A percentile compares a stretch with the other conserved stretches of the same genome.
These are phyloP conservation scores for Monosporascus sp. DNA, from an alignment of 2,329 filamentous ascomycete genomes.

Conservation along the genomic window DNA sequence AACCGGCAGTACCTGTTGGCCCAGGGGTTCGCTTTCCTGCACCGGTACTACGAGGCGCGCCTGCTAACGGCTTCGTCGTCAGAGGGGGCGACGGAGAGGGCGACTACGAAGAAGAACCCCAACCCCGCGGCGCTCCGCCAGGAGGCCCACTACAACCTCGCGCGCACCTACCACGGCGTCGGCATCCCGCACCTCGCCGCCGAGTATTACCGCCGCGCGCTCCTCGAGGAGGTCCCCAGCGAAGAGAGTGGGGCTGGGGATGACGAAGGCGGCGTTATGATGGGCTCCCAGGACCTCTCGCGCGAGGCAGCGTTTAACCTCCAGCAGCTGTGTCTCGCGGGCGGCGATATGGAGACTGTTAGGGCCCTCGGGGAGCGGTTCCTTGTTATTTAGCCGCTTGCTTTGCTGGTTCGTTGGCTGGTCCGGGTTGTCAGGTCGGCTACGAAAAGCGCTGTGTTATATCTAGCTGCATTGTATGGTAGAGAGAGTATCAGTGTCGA, in stretches of 20 bases:
- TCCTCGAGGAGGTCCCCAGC: constrained; percentile 30
- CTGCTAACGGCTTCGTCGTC: constrained; percentile 17
- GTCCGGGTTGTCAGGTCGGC: no score
- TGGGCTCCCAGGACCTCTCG: constrained; percentile 18
- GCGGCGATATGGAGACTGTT: constrained; percentile 20
- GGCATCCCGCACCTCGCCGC: constrained; percentile 69
- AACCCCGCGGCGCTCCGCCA: constrained; percentile 44
- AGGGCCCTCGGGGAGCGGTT: constrained; percentile 18
- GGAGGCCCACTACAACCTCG: constrained; percentile 80
- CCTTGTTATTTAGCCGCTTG: constrained; percentile 7
- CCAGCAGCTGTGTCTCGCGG: constrained; percentile 24
- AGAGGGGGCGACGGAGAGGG: constrained; percentile 22
- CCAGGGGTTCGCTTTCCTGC: constrained; percentile 78
- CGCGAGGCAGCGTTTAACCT: constrained; percentile 27
- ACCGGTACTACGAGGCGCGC: constrained; percentile 57
- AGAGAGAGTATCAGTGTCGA: no score
- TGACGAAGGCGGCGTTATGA: constrained; percentile 4
- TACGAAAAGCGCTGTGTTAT: background rate
- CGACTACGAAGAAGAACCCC: background rate
- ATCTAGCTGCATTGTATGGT: background rate
- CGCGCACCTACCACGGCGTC: constrained; percentile 68
- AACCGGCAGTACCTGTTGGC: constrained; percentile 85
- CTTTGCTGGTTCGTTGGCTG: background rate
- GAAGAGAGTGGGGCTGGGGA: constrained; percentile 2
- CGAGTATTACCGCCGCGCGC: constrained; percentile 57